phyloP scores from a whole-genome alignment of 116 monocot species.

The Zostera marina region DNA sequence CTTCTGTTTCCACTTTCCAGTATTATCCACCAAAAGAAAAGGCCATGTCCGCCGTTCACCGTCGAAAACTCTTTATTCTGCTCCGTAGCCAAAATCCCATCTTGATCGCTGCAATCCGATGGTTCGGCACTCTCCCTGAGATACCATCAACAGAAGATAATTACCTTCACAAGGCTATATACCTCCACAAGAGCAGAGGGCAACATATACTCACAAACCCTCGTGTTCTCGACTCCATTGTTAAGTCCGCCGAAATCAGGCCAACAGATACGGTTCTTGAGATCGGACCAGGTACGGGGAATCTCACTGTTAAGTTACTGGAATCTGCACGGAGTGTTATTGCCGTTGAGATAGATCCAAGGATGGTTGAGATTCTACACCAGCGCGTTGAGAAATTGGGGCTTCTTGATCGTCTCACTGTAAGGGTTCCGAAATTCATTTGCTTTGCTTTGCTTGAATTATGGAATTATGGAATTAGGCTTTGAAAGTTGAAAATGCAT shows the following conservation, averaged over 20 bases:
- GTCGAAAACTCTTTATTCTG: too few relatives aligned
- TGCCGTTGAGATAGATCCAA: constrained; percentile 64
- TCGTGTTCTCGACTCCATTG: constrained; percentile 56
- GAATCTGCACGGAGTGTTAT: constrained; percentile 32
- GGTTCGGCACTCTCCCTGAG: too few relatives aligned
- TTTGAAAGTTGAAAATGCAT: too few relatives aligned
- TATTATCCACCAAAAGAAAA: too few relatives aligned
- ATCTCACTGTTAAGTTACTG: constrained; percentile 62
- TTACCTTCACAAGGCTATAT: constrained; percentile 8
- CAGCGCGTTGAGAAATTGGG: constrained; percentile 26
- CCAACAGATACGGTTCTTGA: constrained; percentile 68
- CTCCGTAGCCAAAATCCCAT: too few relatives aligned
- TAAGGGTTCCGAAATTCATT: constrained; percentile 6
- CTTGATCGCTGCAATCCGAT: too few relatives aligned
- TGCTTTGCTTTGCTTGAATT: too few relatives aligned
- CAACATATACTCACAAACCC: constrained; percentile 86
- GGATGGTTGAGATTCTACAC: constrained; percentile 56
- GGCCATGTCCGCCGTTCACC: too few relatives aligned
- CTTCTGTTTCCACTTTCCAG: too few relatives aligned
- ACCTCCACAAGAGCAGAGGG: constrained; percentile 58
- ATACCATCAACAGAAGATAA: too few relatives aligned
- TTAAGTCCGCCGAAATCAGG: constrained; percentile 25
- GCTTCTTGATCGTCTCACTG: constrained; percentile 35
- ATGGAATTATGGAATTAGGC: too few relatives aligned
- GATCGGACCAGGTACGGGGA: constrained; percentile 88